Conservation (phyloP, 257 asterid species). For the Marsdenia floribunda region DNA sequence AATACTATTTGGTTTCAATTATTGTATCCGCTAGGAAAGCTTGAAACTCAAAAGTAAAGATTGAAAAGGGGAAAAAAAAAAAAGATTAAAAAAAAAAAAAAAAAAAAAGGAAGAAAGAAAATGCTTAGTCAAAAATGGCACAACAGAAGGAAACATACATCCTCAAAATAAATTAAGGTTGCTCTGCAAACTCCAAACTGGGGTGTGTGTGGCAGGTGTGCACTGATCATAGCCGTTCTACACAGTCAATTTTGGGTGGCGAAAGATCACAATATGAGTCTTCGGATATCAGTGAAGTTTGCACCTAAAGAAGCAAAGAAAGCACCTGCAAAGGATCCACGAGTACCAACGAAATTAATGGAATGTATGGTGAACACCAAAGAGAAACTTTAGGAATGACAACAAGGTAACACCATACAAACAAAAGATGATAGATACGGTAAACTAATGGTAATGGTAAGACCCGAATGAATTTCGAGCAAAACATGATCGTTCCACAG, state of each 20-base stretch:
- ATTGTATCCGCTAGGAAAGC: constrained; percentile 2
- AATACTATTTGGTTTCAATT: neutral
- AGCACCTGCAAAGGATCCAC: constrained; percentile 44
- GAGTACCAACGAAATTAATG: neutral
- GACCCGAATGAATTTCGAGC: neutral
- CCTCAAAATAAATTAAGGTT: neutral
- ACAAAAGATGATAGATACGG: neutral
- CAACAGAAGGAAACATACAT: neutral
- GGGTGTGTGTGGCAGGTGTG: neutral
- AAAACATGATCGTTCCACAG: neutral
- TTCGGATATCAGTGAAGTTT: constrained; percentile 71
- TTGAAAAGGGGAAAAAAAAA: neutral
- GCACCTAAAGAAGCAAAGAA: constrained; percentile 58
- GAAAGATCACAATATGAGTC: constrained; percentile 59
- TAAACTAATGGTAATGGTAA: neutral
- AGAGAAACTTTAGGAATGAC: neutral
- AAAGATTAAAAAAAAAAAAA: too few relatives aligned
- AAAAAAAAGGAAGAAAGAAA: neutral
- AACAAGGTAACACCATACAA: neutral
- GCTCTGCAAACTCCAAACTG: constrained; percentile 2
- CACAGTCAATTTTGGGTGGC: neutral
- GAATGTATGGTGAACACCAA: neutral
- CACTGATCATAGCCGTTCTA: constrained; percentile 6
- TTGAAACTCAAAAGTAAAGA: neutral
- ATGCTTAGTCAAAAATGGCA: constrained; percentile 9